Conservation (phyloP, 2,329 filamentous ascomycete genomes). For the Emmonsia crescens region DNA sequence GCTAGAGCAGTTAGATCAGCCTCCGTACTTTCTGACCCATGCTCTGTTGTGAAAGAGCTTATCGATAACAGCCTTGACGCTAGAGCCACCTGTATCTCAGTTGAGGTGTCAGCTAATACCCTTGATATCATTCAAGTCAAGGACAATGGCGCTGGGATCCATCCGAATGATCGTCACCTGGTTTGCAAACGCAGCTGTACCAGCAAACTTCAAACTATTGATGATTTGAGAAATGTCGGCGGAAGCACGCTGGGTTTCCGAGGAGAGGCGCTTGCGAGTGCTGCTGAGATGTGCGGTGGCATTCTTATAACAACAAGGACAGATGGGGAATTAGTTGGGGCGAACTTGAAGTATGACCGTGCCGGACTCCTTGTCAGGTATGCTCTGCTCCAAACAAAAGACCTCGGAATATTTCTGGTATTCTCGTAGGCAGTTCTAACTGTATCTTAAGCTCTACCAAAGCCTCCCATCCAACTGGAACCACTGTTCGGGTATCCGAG, state of each 20-base stretch:
- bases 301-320: slow-evolving; percentile 47
- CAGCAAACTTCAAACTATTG: slow-evolving; percentile 50
- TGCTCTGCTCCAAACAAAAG: slow-evolving; percentile 1
- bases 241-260: slow-evolving; percentile 52
- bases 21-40: slow-evolving; percentile 47
- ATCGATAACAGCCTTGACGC: slow-evolving; percentile 59
- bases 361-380: slow-evolving; percentile 41
- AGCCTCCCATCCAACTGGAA: slow-evolving; percentile 48
- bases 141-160: slow-evolving; percentile 54
- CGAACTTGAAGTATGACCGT: slow-evolving; percentile 40
- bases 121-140: slow-evolving; percentile 53
- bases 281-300: slow-evolving; percentile 46
- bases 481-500: slow-evolving; percentile 46
- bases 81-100: slow-evolving; percentile 43
- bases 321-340: slow-evolving; percentile 46
- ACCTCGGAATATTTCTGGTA: slow-evolving; percentile 4
- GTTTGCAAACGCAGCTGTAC: slow-evolving; percentile 51
- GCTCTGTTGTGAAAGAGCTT: slow-evolving; percentile 52
- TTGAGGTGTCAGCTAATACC: slow-evolving; percentile 50
- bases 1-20: slow-evolving; percentile 46
- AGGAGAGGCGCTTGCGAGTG: slow-evolving; percentile 53
- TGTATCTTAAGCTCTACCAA: slow-evolving; percentile 26
- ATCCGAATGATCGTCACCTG: slow-evolving; percentile 42
- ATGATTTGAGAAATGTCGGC: slow-evolving; percentile 46
- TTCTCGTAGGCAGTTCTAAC: slow-evolving; percentile 15